Evolutionary conservation across 345 rosid species (phyloP).

Genomic region (Lepidium didymum): DNA sequence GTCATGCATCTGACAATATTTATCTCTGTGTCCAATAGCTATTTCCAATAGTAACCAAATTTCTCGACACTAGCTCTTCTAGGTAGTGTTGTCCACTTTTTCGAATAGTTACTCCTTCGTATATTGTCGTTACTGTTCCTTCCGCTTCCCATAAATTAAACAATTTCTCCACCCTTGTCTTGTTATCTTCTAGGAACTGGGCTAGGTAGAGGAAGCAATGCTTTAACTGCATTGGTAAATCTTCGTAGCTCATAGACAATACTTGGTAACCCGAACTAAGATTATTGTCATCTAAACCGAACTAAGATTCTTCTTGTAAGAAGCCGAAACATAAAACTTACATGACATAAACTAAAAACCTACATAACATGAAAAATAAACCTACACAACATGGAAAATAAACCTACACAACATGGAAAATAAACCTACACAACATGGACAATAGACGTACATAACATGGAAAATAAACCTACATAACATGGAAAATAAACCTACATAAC

Average conservation of each 20-base stretch:
- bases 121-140: background rate
- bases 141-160: conserved; percentile 34
- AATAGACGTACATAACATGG: too few relatives aligned
- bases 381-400: too few relatives aligned
- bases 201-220: conserved; percentile 24
- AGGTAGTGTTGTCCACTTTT: conserved; percentile 24
- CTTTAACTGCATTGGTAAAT: background rate
- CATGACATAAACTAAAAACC: too few relatives aligned
- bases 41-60: conserved; percentile 28
- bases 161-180: conserved; percentile 17
- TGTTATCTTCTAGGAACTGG: conserved; percentile 9
- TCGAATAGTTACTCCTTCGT: conserved; percentile 3
- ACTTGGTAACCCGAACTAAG: background rate
- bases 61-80: conserved; percentile 23
- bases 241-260: conserved; percentile 17
- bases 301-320: too few relatives aligned
- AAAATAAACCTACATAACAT: too few relatives aligned
- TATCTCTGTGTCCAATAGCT: background rate
- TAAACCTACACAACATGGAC: too few relatives aligned
- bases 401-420: too few relatives aligned
- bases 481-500: too few relatives aligned
- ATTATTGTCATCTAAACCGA: background rate
- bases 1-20: conserved; percentile 16
- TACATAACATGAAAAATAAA: too few relatives aligned
- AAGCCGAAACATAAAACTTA: too few relatives aligned